A percentile compares a stretch with the other conserved stretches of the same genome.
Evolutionary conservation across 1,284 basidiomycete species (phyloP).

Genomic region (Ceraceosorus bombacis): DNA sequence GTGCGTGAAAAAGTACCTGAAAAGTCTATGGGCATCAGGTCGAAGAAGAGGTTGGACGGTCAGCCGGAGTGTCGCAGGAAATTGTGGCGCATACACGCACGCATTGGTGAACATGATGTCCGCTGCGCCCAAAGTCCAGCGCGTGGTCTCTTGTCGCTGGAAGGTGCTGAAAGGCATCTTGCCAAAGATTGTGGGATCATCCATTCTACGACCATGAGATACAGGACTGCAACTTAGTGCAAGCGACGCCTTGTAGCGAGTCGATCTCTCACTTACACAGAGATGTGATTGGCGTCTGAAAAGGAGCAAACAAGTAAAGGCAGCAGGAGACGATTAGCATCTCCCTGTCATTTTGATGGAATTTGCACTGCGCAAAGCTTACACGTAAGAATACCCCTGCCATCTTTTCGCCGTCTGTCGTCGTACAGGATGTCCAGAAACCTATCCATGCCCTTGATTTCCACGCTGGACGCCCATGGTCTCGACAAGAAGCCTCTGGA

Average conservation of each 20-base stretch:
- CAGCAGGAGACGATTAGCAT: no score
- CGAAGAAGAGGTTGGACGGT: background rate
- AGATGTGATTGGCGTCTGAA: conserved; percentile 41
- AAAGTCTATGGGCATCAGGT: conserved; percentile 14
- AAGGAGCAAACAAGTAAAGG: background rate
- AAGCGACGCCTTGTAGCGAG: background rate
- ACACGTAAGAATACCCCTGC: conserved; percentile 38
- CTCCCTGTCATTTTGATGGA: no score
- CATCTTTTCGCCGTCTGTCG: conserved; percentile 15
- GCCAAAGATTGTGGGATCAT: conserved; percentile 42
- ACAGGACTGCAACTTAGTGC: background rate
- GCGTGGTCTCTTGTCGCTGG: conserved; percentile 52
- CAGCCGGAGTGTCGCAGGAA: conserved; percentile 4
- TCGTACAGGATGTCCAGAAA: conserved; percentile 30
- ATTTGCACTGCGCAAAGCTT: background rate
- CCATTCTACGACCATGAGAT: conserved; percentile 18
- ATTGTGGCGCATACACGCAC: conserved; percentile 11
- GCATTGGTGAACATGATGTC: conserved; percentile 92
- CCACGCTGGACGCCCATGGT: conserved; percentile 30
- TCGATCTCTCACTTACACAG: conserved; percentile 19
- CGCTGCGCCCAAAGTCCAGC: conserved; percentile 81
- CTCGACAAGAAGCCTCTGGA: background rate
- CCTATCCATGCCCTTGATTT: conserved; percentile 29
- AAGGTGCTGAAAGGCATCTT: conserved; percentile 22
- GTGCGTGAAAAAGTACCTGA: conserved; percentile 68